Percentiles rank a stretch among this genome's conserved stretches.
Conservation (phyloP, 2,329 filamentous ascomycete species). For the Penicillium brasilianum region DNA sequence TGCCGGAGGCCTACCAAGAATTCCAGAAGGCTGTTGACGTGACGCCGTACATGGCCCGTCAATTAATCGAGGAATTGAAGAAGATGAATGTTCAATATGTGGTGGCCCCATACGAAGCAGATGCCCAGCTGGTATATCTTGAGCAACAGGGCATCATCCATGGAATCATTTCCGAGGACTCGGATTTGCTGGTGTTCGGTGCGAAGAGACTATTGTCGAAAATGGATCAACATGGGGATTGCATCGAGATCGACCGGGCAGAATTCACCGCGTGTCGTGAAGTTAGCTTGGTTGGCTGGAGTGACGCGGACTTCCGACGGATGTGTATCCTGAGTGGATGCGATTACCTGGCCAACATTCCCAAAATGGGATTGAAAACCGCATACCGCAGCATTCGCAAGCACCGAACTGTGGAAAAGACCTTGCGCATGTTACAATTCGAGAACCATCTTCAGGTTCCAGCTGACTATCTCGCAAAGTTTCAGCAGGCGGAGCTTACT, state of each 20-base stretch:
- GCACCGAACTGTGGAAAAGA: conserved; percentile 82
- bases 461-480: conserved; percentile 77
- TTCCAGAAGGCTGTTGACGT: conserved; percentile 95
- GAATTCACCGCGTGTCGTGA: conserved; percentile 90
- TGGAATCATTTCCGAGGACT: conserved; percentile 94
- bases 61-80: conserved; percentile 91
- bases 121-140: conserved; percentile 94
- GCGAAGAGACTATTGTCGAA: conserved; percentile 91
- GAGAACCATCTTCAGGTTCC: conserved; percentile 85
- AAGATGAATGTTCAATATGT: conserved; percentile 79
- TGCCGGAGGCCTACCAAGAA: conserved; percentile 78
- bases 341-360: conserved; percentile 88
- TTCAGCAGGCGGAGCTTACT: conserved; percentile 85
- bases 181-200: conserved; percentile 92
- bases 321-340: conserved; percentile 98
- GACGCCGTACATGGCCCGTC: conserved; percentile 91
- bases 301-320: conserved; percentile 83
- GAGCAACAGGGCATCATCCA: conserved; percentile 82
- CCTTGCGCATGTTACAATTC: conserved; percentile 82
- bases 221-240: conserved; percentile 90
- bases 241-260: conserved; percentile 84
- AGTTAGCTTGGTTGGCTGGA: conserved; percentile 88
- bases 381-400: conserved; percentile 89
- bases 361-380: conserved; percentile 87
- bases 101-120: conserved; percentile 95